Base-by-base conservation (phyloP, 179 eudicot species). In the Beta macrorhiza region DNA sequence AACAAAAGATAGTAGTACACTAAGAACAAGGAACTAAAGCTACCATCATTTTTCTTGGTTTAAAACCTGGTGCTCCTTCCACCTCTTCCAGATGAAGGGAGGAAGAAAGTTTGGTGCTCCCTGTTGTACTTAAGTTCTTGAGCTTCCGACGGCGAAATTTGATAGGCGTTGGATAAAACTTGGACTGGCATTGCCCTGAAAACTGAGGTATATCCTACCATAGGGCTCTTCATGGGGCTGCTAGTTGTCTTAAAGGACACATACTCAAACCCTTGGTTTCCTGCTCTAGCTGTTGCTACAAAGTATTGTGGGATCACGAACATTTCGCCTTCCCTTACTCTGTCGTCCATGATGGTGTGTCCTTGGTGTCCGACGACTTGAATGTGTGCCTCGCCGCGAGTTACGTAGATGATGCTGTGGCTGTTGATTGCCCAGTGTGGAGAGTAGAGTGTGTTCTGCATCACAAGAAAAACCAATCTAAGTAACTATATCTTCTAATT, bases 251-350 rank as follows among this genome's bases (percentile, higher is more conserved):
- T 88, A 82, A 93, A 87, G 1, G 89, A 71, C 67, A 93, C 90
- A 73, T 87, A 93, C 67, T 93, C 92, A 52, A 93, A 79, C 14
- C 95, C 97, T 0, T 84, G 72, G 56, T 69, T 78, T 52, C 92
- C 93, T 3, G 92, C 95, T 63, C 55, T 84, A 16, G 83, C 70
- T 2, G 91, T 85, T n/a, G 88, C 70, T 47, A 85, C 79, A 45
- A 76, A 90, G 87, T 42, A 91, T 84, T 93, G 95, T 29, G 97
- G 97, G 20, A 92, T 79, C 67, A 92, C 91, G 15, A 90, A 88
- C 89, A 93, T 89, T 73, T 89, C 89, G 1, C 97, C 97, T 82
- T 84, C 83, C 20, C 64, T 86, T 67, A 91, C 94, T 7, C 80
- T 77, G 56, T 92, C 91, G 72, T 87, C 89, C 91, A 93, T 83